phyloP scores from a whole-genome alignment of 257 asterid species.

The Ocimum tenuiflorum region DNA sequence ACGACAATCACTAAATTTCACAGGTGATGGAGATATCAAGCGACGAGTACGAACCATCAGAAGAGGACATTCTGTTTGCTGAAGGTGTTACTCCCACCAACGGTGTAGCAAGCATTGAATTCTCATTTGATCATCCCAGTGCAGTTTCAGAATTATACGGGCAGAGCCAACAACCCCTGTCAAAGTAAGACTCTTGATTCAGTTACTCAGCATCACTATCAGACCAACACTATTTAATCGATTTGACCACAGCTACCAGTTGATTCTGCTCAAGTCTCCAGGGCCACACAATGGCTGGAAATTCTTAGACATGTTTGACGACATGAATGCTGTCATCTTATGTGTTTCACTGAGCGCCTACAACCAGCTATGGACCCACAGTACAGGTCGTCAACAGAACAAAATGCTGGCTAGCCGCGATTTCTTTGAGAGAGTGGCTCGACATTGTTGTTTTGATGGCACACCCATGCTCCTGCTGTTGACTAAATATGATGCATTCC shows the following conservation, averaged over 20 bases:
- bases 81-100: conserved; percentile 53
- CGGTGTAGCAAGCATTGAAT: conserved; percentile 46
- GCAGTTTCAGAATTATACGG: conserved; percentile 27
- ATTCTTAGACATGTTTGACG: conserved; percentile 61
- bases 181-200: conserved; percentile 29
- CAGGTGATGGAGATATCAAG: conserved; percentile 62
- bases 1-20: conserved; percentile 7
- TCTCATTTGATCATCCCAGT: conserved; percentile 41
- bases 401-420: conserved; percentile 51
- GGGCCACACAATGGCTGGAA: conserved; percentile 36
- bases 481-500: conserved; percentile 49
- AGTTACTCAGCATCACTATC: not conserved
- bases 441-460: conserved; percentile 35
- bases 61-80: conserved; percentile 45
- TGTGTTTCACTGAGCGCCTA: conserved; percentile 55
- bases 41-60: conserved; percentile 53
- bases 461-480: conserved; percentile 50
- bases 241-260: conserved; percentile 41
- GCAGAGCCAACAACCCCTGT: conserved; percentile 27
- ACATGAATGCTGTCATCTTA: conserved; percentile 31
- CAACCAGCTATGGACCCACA: conserved; percentile 28
- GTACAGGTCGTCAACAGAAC: conserved; percentile 31
- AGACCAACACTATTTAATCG: not conserved
- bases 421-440: conserved; percentile 34
- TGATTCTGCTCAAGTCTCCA: conserved; percentile 43